These are phyloP conservation scores for Chaetomium strumarium DNA, from an alignment of 2,329 filamentous ascomycete species.

Conservation along the genomic window DNA sequence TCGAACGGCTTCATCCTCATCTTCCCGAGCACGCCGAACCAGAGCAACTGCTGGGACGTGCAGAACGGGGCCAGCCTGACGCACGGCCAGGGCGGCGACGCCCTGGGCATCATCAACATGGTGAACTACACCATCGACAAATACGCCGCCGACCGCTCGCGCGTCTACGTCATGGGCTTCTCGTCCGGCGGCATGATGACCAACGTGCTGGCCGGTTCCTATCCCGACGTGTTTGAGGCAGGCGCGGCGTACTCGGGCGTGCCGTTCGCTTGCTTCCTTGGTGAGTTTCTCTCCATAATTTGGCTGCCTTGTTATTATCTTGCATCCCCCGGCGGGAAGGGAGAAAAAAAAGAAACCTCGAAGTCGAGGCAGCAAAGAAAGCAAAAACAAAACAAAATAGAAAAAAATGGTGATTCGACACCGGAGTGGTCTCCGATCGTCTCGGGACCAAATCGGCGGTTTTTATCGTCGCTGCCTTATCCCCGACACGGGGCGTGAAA, in stretches of 20 bases:
- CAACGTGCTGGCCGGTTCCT: constrained; percentile 29
- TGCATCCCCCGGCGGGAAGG: no score
- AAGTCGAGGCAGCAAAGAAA: not conserved
- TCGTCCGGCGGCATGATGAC: constrained; percentile 37
- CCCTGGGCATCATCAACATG: constrained; percentile 46
- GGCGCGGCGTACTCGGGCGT: constrained; percentile 29
- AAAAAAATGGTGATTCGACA: no score
- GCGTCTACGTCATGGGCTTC: constrained; percentile 43
- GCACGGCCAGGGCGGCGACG: constrained; percentile 46
- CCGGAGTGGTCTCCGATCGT: no score
- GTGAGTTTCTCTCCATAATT: constrained; percentile 8
- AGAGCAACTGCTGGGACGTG: constrained; percentile 48
- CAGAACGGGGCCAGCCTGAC: constrained; percentile 39
- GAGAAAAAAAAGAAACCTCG: not conserved
- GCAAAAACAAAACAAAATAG: no score
- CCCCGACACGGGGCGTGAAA: not conserved
- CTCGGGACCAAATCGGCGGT: no score
- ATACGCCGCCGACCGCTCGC: constrained; percentile 40
- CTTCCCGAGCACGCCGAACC: constrained; percentile 42
- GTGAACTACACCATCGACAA: constrained; percentile 43
- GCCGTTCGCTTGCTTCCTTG: constrained; percentile 25
- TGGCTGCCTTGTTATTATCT: not conserved
- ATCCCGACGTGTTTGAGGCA: constrained; percentile 31
- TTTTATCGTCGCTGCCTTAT: not conserved
- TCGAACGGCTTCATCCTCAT: constrained; percentile 35